Conservation (phyloP, 176 grass and related monocot genomes). For the Oryza punctata region DNA sequence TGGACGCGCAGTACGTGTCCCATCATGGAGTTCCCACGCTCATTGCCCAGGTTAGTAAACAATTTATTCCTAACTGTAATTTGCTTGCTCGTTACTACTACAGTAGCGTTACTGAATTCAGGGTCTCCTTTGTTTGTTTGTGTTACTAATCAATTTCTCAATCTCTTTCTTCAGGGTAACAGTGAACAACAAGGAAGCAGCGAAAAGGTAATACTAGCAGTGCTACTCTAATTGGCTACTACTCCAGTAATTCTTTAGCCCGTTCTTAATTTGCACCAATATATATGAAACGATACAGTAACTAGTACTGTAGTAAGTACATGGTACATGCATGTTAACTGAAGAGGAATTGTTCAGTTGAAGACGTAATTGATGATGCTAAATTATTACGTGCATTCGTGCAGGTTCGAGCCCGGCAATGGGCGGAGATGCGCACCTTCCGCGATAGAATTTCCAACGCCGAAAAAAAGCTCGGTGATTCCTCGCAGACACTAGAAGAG, state of each 20-base stretch:
- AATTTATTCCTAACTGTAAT: background rate
- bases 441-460: background rate
- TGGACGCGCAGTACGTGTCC: conserved; percentile 34
- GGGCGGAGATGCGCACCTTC: background rate
- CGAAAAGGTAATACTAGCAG: background rate
- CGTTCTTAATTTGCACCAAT: no score
- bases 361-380: no score
- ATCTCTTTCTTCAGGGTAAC: background rate
- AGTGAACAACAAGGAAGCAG: background rate
- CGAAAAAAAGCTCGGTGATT: background rate
- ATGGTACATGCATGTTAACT: no score
- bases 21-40: conserved; percentile 33
- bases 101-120: no score
- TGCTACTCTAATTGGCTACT: no score
- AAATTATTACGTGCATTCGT: no score
- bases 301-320: no score
- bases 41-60: background rate
- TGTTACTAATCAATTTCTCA: no score
- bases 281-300: no score
- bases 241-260: background rate
- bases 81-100: no score
- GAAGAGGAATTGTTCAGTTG: no score
- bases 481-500: background rate
- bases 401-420: background rate
- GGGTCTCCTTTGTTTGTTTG: no score